phyloP scores from a whole-genome alignment of 164 flowering plant genomes.

The Berberis thunbergii region DNA sequence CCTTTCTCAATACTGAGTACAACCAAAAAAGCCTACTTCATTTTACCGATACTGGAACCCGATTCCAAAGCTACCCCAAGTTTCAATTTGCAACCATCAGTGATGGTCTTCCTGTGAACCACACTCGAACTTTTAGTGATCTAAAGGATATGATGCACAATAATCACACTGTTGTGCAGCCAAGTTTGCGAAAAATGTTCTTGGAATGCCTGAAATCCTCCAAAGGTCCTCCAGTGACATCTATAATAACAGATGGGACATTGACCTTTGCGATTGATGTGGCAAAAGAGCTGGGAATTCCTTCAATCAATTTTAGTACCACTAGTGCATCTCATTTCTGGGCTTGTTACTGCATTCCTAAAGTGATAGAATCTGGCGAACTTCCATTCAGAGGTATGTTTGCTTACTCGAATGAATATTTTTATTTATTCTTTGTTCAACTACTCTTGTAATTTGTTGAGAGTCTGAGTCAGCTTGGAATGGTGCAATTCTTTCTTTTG shows the following conservation, averaged over 20 bases:
- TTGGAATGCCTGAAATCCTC: background rate
- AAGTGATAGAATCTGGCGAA: constrained; percentile 21
- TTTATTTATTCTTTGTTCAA: too few relatives aligned
- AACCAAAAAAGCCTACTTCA: constrained; percentile 8
- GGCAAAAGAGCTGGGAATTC: constrained; percentile 32
- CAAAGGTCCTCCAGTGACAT: constrained; percentile 14
- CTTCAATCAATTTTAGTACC: constrained; percentile 28
- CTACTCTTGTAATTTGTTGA: too few relatives aligned
- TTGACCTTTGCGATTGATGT: constrained; percentile 25
- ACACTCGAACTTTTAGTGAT: constrained; percentile 10
- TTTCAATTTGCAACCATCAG: constrained; percentile 26
- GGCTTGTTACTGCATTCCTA: constrained; percentile 22
- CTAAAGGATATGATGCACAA: constrained; percentile 11
- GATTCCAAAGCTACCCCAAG: constrained; percentile 13
- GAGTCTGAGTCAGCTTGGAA: too few relatives aligned
- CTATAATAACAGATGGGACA: constrained; percentile 39
- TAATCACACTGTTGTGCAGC: constrained; percentile 9
- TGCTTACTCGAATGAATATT: background rate
- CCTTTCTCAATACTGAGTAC: too few relatives aligned
- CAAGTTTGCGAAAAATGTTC: constrained; percentile 20
- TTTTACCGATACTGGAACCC: constrained; percentile 13
- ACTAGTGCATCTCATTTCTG: constrained; percentile 32
- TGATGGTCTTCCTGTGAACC: constrained; percentile 28
- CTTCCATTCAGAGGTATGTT: constrained; percentile 24
- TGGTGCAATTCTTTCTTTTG: too few relatives aligned